A percentile compares a stretch with the other conserved stretches of the same genome.
Conservation (phyloP, 2,329 filamentous ascomycete species). For the Talaromyces sp. region DNA sequence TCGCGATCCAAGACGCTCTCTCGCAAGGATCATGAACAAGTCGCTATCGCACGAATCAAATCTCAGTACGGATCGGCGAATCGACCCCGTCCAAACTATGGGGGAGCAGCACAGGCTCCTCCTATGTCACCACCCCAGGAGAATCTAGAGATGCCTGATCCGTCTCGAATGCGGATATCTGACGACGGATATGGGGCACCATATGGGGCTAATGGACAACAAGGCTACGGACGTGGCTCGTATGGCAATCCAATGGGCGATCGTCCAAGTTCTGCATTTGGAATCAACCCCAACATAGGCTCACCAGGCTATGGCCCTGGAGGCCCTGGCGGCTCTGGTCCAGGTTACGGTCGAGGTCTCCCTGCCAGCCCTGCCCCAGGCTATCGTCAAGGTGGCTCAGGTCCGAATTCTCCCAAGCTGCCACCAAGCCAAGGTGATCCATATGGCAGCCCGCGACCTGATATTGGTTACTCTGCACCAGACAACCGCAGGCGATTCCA, state of each 20-base stretch:
- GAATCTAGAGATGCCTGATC: conserved; percentile 48
- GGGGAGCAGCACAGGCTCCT: conserved; percentile 11
- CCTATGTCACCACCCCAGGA: conserved; percentile 43
- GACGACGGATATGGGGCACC: conserved; percentile 31
- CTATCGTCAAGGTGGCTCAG: conserved; percentile 33
- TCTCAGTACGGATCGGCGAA: conserved; percentile 68
- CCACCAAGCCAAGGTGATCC: conserved; percentile 31
- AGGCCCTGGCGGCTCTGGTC: conserved; percentile 24
- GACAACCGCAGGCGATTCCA: conserved; percentile 44
- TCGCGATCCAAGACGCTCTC: conserved; percentile 78
- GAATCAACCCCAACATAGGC: conserved; percentile 48
- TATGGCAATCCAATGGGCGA: conserved; percentile 35
- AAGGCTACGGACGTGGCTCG: conserved; percentile 30
- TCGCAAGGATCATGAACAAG: conserved; percentile 87
- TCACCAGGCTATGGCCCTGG: conserved; percentile 32
- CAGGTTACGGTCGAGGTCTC: conserved; percentile 15
- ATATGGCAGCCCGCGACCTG: conserved; percentile 36
- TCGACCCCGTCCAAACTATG: conserved; percentile 22
- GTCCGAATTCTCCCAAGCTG: conserved; percentile 29
- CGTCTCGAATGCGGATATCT: conserved; percentile 41
- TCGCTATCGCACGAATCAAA: conserved; percentile 84
- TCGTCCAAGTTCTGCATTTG: conserved; percentile 46
- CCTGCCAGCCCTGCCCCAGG: conserved; percentile 18
- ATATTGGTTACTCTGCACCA: conserved; percentile 49
- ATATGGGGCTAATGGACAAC: conserved; percentile 38